Evolutionary conservation across 2,329 filamentous ascomycete genomes (phyloP).

Genomic region (Helotiales sp.): DNA sequence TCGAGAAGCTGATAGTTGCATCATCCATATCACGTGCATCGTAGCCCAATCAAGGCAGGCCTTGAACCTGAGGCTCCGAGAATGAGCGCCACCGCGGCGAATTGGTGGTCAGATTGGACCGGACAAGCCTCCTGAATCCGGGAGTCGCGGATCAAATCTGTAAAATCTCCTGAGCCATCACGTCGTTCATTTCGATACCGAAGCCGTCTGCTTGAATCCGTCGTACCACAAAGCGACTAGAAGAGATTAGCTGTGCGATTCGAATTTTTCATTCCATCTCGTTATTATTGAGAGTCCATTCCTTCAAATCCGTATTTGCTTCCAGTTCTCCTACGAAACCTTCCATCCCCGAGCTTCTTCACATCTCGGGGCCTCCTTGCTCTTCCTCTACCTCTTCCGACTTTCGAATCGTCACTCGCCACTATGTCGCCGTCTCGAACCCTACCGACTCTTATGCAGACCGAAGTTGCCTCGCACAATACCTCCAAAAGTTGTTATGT

Average conservation of each 20-base stretch:
- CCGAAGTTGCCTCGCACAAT: conserved; percentile 82
- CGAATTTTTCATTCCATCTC: neutral
- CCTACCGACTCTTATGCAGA: conserved; percentile 78
- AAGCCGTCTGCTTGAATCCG: neutral
- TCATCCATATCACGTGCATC: neutral
- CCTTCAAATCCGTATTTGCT: neutral
- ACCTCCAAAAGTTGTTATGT: conserved; percentile 87
- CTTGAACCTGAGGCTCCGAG: too few species aligned
- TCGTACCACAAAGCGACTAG: neutral
- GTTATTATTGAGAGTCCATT: neutral
- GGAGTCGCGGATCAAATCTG: neutral
- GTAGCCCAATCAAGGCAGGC: too few species aligned
- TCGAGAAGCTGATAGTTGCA: neutral
- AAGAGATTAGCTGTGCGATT: neutral
- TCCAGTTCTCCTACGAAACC: neutral
- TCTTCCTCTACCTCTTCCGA: neutral
- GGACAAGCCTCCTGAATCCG: neutral
- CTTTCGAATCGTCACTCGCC: neutral
- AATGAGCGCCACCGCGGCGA: too few species aligned
- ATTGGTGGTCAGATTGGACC: too few species aligned
- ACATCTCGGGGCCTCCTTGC: neutral
- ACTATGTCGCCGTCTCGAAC: conserved; percentile 73
- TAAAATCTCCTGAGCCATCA: conserved; percentile 12
- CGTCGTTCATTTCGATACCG: conserved; percentile 3
- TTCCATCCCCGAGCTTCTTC: neutral